Percentiles rank a stretch among this genome's conserved stretches.
Evolutionary conservation across 164 flowering plant species (phyloP).

Genomic region (Liquidambar formosana): DNA sequence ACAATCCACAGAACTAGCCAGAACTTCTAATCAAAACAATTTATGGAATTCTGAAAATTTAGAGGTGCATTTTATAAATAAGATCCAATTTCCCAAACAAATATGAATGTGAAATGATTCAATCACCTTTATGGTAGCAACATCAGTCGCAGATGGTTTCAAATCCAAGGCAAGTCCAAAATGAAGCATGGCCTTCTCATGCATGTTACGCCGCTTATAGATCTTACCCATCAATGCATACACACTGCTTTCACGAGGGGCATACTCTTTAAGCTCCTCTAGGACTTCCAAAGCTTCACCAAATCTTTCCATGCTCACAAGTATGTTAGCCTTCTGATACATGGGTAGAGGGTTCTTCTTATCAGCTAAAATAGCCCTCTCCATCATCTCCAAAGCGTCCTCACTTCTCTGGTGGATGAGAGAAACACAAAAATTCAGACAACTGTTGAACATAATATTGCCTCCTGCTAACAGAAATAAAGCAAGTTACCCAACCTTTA

Average conservation of each 20-base stretch:
- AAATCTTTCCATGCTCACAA: constrained; percentile 60
- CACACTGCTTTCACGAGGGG: constrained; percentile 92
- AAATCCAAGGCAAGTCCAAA: constrained; percentile 90
- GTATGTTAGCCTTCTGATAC: constrained; percentile 94
- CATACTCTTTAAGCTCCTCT: constrained; percentile 89
- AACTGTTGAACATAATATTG: neutral
- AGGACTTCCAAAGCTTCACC: constrained; percentile 83
- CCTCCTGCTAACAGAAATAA: neutral
- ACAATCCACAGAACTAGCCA: too few species aligned
- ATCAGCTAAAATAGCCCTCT: constrained; percentile 86
- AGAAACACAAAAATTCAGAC: constrained; percentile 2
- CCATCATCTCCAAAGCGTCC: constrained; percentile 87
- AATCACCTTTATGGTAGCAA: constrained; percentile 87
- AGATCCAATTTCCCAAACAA: neutral
- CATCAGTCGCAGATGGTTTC: constrained; percentile 94
- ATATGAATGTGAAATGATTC: neutral
- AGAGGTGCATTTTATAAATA: neutral
- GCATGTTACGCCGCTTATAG: constrained; percentile 67
- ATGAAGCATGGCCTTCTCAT: constrained; percentile 90
- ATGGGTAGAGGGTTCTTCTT: constrained; percentile 92
- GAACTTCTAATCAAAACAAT: neutral
- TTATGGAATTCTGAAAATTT: too few species aligned
- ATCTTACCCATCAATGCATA: constrained; percentile 98
- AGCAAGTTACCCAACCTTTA: constrained; percentile 52
- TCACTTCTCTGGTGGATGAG: constrained; percentile 58